Conservation (phyloP, 2,329 filamentous ascomycete genomes). For the Monosporascus sp. region DNA sequence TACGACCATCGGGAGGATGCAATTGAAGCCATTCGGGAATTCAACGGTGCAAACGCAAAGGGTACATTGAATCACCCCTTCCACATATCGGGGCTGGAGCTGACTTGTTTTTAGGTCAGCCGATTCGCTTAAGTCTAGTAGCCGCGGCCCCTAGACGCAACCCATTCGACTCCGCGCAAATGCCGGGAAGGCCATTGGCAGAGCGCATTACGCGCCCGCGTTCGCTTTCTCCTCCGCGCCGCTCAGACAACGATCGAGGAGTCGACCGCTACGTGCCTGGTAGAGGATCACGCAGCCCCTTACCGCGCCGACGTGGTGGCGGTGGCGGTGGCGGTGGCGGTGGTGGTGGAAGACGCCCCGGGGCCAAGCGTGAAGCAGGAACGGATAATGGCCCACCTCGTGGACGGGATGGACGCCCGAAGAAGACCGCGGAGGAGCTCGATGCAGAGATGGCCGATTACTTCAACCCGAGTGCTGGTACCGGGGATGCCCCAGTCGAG, state of each 20-base stretch:
- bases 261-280: constrained; percentile 75
- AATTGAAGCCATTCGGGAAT: constrained; percentile 68
- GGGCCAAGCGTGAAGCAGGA: constrained; percentile 40
- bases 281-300: constrained; percentile 54
- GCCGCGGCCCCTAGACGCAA: constrained; percentile 48
- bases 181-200: constrained; percentile 51
- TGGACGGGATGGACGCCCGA: constrained; percentile 54
- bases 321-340: constrained; percentile 39
- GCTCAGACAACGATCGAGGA: constrained; percentile 50
- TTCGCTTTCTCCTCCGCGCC: constrained; percentile 48
- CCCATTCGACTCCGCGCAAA: constrained; percentile 50
- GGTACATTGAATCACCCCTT: constrained; percentile 36
- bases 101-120: constrained; percentile 52
- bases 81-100: not conserved
- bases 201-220: constrained; percentile 64
- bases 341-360: constrained; percentile 41
- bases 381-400: constrained; percentile 35
- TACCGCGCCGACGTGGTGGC: constrained; percentile 43
- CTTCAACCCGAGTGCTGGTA: constrained; percentile 51
- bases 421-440: constrained; percentile 86
- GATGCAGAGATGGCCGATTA: constrained; percentile 98
- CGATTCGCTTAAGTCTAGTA: constrained; percentile 68
- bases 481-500: constrained; percentile 32
- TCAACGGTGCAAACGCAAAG: constrained; percentile 85
- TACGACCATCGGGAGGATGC: constrained; percentile 70